Base-by-base conservation (phyloP, 176 grass and related monocot species). In the Zizania latifolia region DNA sequence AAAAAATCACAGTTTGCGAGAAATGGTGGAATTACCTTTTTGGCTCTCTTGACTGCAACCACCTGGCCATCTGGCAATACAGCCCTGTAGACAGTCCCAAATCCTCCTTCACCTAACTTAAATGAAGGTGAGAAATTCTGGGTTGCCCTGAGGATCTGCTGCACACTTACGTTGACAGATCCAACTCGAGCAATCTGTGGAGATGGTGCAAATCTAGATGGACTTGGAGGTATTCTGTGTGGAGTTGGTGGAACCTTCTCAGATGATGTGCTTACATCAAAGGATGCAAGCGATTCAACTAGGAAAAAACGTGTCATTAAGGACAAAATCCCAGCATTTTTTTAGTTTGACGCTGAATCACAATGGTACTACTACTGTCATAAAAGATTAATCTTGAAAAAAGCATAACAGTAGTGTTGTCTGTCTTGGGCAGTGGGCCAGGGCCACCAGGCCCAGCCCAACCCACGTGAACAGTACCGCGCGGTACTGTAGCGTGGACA, bases 51-150 rank as follows among this genome's bases (percentile, higher is more conserved):
- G 79, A 94, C 72, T 41, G 96, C 96, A 78, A 94, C 84, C 79
- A 86, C 78, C 22, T 76, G 82, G 65, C 91, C 84, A 84, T 88
- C 92, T 23, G 96, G 66, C 74, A 99, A 82, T 54, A 90, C 69
- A 65, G 89, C 92, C 64, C 75, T 92, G 79, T 99, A 99, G 10
- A 99, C 96, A 48, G 87, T 94, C 48, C 92, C 96, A 86, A 94
- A 99, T 68, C 96, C 96, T 79, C 96, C 96, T 92, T 94, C 92
- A 0, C 91, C 96, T 72, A 99, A 90, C 50, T 90, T 99, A 60
- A 92, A 70, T 55, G 82, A 86, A 57, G 76, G 38, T 86, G 96
- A 90, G 70, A 99, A 99, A 88, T 92, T 94, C 35, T 86, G 87
- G 72, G 96, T 99, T 19, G 96, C 96, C 82, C 84, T 92, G 19